Conservation (phyloP, 371 early-diverging fungal genomes). For the Fennellomyces sp. region DNA sequence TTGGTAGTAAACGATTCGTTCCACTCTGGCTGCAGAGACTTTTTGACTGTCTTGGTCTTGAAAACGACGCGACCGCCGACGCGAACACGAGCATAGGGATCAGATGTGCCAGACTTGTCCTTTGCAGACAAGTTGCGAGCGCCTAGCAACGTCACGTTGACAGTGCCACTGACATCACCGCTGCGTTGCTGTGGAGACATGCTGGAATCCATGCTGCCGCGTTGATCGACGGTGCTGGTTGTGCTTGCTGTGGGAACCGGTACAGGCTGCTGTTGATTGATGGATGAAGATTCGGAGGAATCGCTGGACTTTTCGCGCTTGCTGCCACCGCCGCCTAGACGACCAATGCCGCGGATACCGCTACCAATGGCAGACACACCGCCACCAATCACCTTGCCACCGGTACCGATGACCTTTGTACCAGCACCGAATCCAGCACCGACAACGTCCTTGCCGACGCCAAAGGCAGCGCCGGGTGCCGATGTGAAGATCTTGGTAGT, state of each 20-base stretch:
- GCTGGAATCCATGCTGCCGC: constrained; percentile 10
- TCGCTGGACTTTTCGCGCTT: constrained; percentile 22
- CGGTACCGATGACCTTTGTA: constrained; percentile 38
- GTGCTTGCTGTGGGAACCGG: constrained; percentile 13
- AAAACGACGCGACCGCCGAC: constrained; percentile 62
- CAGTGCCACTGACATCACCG: constrained; percentile 20
- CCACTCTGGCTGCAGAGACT: constrained; percentile 77
- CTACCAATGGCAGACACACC: constrained; percentile 25
- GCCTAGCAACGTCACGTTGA: constrained; percentile 52
- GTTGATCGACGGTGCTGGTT: not conserved
- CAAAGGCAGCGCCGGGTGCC: constrained; percentile 44
- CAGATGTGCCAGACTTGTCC: constrained; percentile 63
- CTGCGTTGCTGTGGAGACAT: not conserved
- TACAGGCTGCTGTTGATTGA: not conserved
- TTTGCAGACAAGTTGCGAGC: constrained; percentile 64
- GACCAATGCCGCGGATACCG: constrained; percentile 35
- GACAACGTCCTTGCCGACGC: constrained; percentile 29
- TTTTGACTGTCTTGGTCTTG: constrained; percentile 82
- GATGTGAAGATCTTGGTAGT: constrained; percentile 46
- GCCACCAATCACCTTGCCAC: constrained; percentile 38
- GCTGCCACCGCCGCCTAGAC: constrained; percentile 33
- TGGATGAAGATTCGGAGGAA: constrained; percentile 1
- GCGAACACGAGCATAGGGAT: constrained; percentile 64
- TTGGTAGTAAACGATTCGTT: constrained; percentile 35
- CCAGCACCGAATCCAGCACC: constrained; percentile 34